Evolutionary conservation across 257 asterid species (phyloP), one percentile per base, ranked within the genome.

Genomic region (Solanum lycopersicoides): DNA sequence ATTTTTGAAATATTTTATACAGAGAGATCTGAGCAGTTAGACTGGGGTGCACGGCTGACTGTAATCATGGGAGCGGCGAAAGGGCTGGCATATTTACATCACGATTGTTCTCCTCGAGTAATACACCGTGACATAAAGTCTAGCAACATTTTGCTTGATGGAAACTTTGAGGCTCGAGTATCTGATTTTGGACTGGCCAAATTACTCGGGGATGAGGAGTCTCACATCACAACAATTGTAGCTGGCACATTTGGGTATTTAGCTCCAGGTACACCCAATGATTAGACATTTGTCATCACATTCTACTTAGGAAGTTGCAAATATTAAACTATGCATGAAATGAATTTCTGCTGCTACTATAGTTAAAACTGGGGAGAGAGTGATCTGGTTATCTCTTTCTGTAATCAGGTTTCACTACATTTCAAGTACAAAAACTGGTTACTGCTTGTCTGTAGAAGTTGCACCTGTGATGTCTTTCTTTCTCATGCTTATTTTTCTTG

Each of bases 231-330:
- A 47, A 96, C 99, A 74, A 96, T 96, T 89, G 99, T 96, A 89
- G 99, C 98, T 84, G 98, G 99, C 66, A 96, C 98, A 65, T 96
- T 95, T 92, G 99, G 98, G 79, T 96, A 96, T 92, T 93, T 96
- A 87, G 98, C 99, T 86, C 99, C 99, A 60, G 98, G 98, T 96
- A 91, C 74, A 92, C 79, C 41, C 82, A 79, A 20, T 86, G 45
- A 82, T 82, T 32, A 30, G 69, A 18, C 69, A 82, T 50, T 9
- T 47, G 32, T 30, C n/a, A 2, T 25, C 41, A 79, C 35, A 63
- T 82, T 82, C 28, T 82, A 20, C 35, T 11, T 50, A 47, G 42
- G 85, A 50, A 82, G 21, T 32, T 82, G 21, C 68, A 50, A 50
- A 47, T 50, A 50, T 50, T 50, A 82, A 79, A 82, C 85, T 47